A percentile compares a stretch with the other conserved stretches of the same genome.
phyloP scores from a whole-genome alignment of 2,329 filamentous ascomycete genomes.

The Phaeosphaeria sp. region DNA sequence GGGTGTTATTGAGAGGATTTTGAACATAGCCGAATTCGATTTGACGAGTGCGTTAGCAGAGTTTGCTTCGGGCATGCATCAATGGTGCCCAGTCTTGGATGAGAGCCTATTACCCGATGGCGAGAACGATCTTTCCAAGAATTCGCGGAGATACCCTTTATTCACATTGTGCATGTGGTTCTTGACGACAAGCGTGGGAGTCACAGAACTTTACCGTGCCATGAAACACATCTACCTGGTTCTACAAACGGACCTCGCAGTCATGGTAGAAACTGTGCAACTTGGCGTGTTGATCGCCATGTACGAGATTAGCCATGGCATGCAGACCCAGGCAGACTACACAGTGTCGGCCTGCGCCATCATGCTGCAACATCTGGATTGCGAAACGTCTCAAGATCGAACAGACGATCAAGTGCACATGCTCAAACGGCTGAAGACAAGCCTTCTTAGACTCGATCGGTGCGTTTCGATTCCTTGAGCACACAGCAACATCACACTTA shows the following conservation, averaged over 20 bases:
- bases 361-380: background rate
- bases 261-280: background rate
- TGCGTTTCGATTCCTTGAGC: too few relatives aligned
- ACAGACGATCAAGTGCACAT: background rate
- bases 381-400: background rate
- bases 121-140: constrained; percentile 8
- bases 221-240: background rate
- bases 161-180: background rate
- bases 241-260: background rate
- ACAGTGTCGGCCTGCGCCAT: background rate
- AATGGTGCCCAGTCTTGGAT: background rate
- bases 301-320: background rate
- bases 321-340: background rate
- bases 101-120: background rate
- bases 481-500: too few relatives aligned
- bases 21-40: background rate
- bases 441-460: background rate
- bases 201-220: background rate
- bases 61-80: background rate
- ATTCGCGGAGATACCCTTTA: background rate
- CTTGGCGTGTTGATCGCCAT: background rate
- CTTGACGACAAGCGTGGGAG: background rate
- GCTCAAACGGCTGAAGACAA: background rate
- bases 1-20: background rate
- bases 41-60: background rate